Percentiles rank a stretch among this genome's conserved stretches.
phyloP scores from a whole-genome alignment of 805 yeast species.

The Clavispora vitiphila region DNA sequence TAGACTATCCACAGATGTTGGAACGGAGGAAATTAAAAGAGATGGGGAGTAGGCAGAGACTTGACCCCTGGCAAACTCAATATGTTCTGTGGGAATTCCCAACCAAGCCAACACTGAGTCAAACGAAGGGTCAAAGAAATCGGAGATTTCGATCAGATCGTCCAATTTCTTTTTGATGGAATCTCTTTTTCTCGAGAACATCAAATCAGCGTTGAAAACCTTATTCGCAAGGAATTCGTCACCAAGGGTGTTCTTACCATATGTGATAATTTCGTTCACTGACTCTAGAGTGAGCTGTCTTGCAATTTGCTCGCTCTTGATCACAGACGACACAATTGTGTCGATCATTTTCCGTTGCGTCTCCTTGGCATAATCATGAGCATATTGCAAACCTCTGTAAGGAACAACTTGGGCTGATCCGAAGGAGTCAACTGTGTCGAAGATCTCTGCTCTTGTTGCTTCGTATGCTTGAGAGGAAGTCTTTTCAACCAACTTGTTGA shows the following conservation, averaged over 20 bases:
- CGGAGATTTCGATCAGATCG: slow-evolving; percentile 58
- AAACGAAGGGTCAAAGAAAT: slow-evolving; percentile 73
- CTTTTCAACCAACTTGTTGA: slow-evolving; percentile 60
- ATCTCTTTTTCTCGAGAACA: slow-evolving; percentile 79
- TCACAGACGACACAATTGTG: slow-evolving; percentile 60
- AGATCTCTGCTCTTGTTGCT: slow-evolving; percentile 50
- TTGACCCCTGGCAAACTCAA: slow-evolving; percentile 23
- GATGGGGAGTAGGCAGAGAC: slow-evolving; percentile 31
- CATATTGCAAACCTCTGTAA: slow-evolving; percentile 58
- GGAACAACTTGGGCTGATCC: slow-evolving; percentile 49
- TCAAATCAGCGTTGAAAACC: slow-evolving; percentile 63
- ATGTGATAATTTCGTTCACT: slow-evolving; percentile 54
- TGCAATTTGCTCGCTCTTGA: slow-evolving; percentile 64
- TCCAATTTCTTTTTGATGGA: slow-evolving; percentile 51
- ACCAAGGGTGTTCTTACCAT: slow-evolving; percentile 65
- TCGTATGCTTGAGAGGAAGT: slow-evolving; percentile 56
- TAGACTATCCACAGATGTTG: slow-evolving; percentile 26
- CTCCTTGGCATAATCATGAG: slow-evolving; percentile 62
- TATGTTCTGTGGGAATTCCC: slow-evolving; percentile 31
- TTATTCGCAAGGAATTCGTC: slow-evolving; percentile 55
- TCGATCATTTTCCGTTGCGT: slow-evolving; percentile 67
- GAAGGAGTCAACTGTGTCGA: slow-evolving; percentile 45
- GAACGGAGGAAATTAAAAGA: slow-evolving; percentile 23
- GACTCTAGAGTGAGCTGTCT: slow-evolving; percentile 52
- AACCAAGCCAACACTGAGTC: slow-evolving; percentile 51